Evolutionary conservation across 192 early-diverging fungal genomes (phyloP), one percentile per base, ranked within the genome.

Genomic region (Gryganskiella cystojenkinii): DNA sequence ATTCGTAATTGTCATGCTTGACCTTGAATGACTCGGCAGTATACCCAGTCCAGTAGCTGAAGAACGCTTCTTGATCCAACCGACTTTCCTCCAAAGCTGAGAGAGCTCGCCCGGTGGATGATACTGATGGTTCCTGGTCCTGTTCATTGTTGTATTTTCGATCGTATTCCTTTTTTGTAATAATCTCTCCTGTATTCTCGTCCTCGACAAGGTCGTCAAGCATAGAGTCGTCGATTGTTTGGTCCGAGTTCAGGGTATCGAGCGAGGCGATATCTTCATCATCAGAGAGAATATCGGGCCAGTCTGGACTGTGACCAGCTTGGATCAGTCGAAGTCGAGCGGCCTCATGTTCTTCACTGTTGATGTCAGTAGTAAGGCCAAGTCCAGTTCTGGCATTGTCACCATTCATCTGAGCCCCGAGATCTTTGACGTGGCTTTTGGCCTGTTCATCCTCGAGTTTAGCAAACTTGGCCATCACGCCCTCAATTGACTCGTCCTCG

Each of bases 401-500:
- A n/a, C 22, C 20, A n/a, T 54, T 27, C 2, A 11, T 27, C 1
- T 40, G 24, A 15, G 6, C 11, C 27, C 20, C 31, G n/a, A 34
- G 10, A 17, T 35, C 33, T 14, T n/a, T n/a, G n/a, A n/a, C n/a
- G n/a, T 22, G n/a, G n/a, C 56, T 71, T 51, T 46, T 56, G 8
- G 60, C 20, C 10, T 61, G 57, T 33, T 64, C 37, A 15, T 80
- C 64, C 51, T 85, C 83, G 9, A 85, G 27, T 27, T 61, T 44
- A 28, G 63, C 67, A 65, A 85, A 86, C 37, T 83, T 80, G 43
- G 78, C 50, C 67, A 85, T 84, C 14, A 84, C 70, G 9, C 66
- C 71, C 50, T 83, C 79, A 35, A 83, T 74, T 7, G 65, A 70
- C 71, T 88, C 80, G 10, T 86, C 80, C 42, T 89, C 87, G 30